Percentiles rank a stretch among this genome's conserved stretches.
Evolutionary conservation across 1,284 basidiomycete species (phyloP).

Genomic region (Crepidotus sp.): DNA sequence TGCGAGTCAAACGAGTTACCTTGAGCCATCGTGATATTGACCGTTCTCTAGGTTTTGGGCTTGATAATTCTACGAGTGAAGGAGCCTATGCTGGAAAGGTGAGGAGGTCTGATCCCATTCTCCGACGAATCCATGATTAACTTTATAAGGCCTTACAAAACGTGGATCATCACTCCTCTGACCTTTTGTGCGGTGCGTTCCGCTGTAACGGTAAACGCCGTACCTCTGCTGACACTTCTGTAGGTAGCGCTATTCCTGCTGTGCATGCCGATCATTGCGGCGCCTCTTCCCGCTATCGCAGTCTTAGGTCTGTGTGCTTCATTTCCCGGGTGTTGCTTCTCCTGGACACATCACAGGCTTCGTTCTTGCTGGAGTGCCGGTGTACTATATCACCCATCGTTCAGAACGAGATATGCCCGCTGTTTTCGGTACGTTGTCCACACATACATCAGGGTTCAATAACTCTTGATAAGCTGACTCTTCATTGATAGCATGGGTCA

Average conservation of each 20-base stretch:
- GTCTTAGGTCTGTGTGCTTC: constrained; percentile 59
- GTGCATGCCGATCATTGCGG: constrained; percentile 91
- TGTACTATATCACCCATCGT: constrained; percentile 74
- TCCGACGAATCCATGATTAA: neutral
- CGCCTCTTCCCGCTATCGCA: constrained; percentile 80
- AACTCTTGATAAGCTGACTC: too few relatives aligned
- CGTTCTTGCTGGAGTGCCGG: constrained; percentile 67
- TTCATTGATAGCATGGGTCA: constrained; percentile 33
- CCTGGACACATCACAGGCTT: constrained; percentile 39
- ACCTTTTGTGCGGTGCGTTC: constrained; percentile 77
- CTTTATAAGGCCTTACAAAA: constrained; percentile 71
- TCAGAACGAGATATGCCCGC: constrained; percentile 37
- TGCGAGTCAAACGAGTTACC: constrained; percentile 33
- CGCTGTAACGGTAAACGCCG: constrained; percentile 1
- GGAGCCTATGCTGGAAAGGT: constrained; percentile 85
- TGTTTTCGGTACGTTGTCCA: constrained; percentile 36
- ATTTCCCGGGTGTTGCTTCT: neutral
- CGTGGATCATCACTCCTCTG: constrained; percentile 87
- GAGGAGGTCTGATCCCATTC: constrained; percentile 13
- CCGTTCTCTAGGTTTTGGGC: constrained; percentile 59
- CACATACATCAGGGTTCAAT: neutral
- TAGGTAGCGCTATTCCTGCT: constrained; percentile 87
- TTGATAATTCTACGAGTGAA: constrained; percentile 83
- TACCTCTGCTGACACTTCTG: constrained; percentile 13
- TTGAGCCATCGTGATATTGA: neutral